Conservation (phyloP, 2,329 filamentous ascomycete genomes). For the Capronia americana region DNA sequence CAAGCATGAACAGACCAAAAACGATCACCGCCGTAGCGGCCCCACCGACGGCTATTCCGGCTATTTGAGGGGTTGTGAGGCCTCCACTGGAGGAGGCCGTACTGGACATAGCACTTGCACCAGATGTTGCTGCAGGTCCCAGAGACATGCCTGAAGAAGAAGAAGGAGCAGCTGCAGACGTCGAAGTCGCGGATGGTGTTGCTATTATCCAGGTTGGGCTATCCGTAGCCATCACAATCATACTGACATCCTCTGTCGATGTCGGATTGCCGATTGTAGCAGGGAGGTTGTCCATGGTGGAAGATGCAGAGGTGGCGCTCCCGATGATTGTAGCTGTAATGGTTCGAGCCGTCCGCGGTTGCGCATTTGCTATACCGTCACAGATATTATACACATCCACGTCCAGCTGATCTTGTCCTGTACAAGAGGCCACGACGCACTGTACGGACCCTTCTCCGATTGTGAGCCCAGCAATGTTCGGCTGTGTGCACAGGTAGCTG, state of each 20-base stretch:
- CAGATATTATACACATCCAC: conserved; percentile 64
- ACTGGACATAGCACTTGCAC: conserved; percentile 20
- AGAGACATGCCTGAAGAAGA: conserved; percentile 35
- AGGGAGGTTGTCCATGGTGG: conserved; percentile 40
- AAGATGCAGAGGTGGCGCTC: conserved; percentile 46
- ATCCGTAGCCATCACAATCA: conserved; percentile 33
- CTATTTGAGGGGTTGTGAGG: conserved; percentile 57
- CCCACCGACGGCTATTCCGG: conserved; percentile 64
- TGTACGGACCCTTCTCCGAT: conserved; percentile 74
- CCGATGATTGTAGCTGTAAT: conserved; percentile 64
- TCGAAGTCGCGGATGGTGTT: conserved; percentile 13
- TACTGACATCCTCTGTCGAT: conserved; percentile 33
- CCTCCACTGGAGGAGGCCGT: conserved; percentile 13
- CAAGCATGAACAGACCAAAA: conserved; percentile 50
- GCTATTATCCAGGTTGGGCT: conserved; percentile 24
- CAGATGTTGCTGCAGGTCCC: conserved; percentile 26
- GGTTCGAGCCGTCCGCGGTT: conserved; percentile 63
- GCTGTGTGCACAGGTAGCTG: conserved; percentile 68
- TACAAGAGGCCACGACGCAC: conserved; percentile 68
- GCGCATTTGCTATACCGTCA: conserved; percentile 55
- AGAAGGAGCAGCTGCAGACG: conserved; percentile 27
- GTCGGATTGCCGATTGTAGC: conserved; percentile 29
- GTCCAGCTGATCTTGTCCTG: conserved; percentile 52
- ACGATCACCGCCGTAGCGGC: conserved; percentile 59
- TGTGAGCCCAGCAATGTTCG: conserved; percentile 68